Conservation (phyloP, 257 asterid genomes). For the Scutellaria galericulata region DNA sequence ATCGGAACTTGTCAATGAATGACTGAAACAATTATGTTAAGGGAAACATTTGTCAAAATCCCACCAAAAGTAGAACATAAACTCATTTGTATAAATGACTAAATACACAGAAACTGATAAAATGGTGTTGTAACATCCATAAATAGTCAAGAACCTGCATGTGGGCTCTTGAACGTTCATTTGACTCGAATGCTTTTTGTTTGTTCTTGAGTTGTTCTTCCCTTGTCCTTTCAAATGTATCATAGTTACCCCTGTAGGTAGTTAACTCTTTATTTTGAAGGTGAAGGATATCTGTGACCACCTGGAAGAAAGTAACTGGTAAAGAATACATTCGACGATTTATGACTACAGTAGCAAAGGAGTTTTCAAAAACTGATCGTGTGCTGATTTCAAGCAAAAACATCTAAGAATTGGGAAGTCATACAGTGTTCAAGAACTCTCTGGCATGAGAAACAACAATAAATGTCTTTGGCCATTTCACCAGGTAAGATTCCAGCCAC, state of each 20-base stretch:
- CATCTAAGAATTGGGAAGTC: conserved; percentile 35
- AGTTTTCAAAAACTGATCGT: not conserved
- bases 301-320: conserved; percentile 53
- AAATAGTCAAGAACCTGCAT: conserved; percentile 69
- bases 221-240: conserved; percentile 90
- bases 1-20: conserved; percentile 96
- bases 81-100: not conserved
- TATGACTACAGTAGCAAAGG: conserved; percentile 10
- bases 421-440: conserved; percentile 91
- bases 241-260: conserved; percentile 84
- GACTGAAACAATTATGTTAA: conserved; percentile 54
- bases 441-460: conserved; percentile 99
- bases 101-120: conserved; percentile 1
- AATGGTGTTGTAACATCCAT: conserved; percentile 20
- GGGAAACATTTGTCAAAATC: conserved; percentile 17
- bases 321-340: conserved; percentile 20
- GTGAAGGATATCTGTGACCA: conserved; percentile 91
- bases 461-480: conserved; percentile 97
- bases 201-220: conserved; percentile 89
- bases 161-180: conserved; percentile 87
- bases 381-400: conserved; percentile 6
- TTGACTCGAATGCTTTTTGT: conserved; percentile 90
- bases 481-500: conserved; percentile 92
- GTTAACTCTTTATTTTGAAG: conserved; percentile 80
- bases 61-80: conserved; percentile 16